Base-by-base conservation (phyloP, 768 basidiomycete species). In the Mycena epipterygia region DNA sequence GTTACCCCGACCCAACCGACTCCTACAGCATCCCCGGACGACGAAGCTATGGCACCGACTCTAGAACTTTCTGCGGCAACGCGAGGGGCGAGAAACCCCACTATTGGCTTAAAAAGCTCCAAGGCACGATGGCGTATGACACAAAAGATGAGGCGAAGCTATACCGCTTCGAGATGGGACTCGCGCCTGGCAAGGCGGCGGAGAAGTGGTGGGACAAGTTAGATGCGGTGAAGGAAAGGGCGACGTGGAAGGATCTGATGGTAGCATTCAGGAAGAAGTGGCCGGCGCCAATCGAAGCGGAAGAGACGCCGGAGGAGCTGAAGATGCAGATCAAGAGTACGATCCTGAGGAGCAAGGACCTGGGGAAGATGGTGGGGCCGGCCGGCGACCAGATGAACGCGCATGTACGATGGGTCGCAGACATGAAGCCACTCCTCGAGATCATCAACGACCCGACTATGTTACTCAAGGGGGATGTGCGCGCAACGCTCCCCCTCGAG, bases 121-220 rank as follows among this genome's bases (percentile, higher is more conserved):
- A 56, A 23, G 53, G 32, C 4, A 30, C 23, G 17, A 56, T 56
- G 53, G n/a, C 19, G n/a, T 37, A 35, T 17, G 33, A 56, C 33
- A 12, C 23, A 23, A 56, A 56, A 17, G 53, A 56, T 9, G 53
- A 35, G n/a, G 53, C 33, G n/a, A 35, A 56, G 23, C 53, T 56
- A n/a, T 56, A 56, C 53, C 53, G 53, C n/a, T 56, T 56, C 53
- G 53, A 56, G 53, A 35, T 37, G 32, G 53, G 53, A 8, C 53
- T 56, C 35, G 53, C 41, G 21, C 57, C 39, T 6, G 17, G 41
- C 13, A 41, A 23, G 25, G 23, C 27, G 25, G 56, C 56, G 21
- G 56, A 58, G 12, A 58, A 58, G 37, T 58, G 56, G 56, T 58
- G 56, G 39, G 39, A 42, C 3, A 41, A 13, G 3, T 16, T 58